Evolutionary conservation across 1,139 yeast species (phyloP), one percentile per base, ranked within the genome.

Genomic region (Groenewaldozyma auringiensis): DNA sequence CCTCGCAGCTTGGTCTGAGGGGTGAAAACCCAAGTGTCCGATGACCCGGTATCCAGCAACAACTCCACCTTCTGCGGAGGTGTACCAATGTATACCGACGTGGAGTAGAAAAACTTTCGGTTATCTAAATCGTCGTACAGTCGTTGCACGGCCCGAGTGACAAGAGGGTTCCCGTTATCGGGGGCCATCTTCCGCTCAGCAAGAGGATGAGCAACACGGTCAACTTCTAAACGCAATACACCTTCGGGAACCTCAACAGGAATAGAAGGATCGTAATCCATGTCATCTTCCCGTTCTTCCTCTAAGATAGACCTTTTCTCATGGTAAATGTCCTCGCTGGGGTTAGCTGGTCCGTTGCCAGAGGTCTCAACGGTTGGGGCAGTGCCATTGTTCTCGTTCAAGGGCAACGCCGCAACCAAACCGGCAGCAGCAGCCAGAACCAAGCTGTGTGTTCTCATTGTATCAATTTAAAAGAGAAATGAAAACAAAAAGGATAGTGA

Each of bases 41-140:
- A 72, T 1, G 86, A 79, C 0, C 88, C 88, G 4, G 88, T 80
- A 57, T 82, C 89, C 37, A 82, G 62, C 17, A 60, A 44, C 20
- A 60, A 54, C 33, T 48, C 50, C 33, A 58, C 50, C 20, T 45
- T 46, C 49, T 60, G 64, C 16, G 56, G 50, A 29, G 64, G 64
- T n/a, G 60, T 58, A 4, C 64, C 64, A 33, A 60, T 53, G 14
- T 47, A 47, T 1, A 59, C 60, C 3, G 54, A 53, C 14, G 58
- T 50, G 3, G 48, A 78, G 64, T 58, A 58, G 52, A 50, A 65
- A 52, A 53, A 65, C 48, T 64, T 62, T 50, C 64, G 59, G 51
- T 65, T 65, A 34, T 58, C 56, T 17, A 64, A 49, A 17, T 52
- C 50, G 44, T 64, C 68, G 20, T 59, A 53, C 37, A 56, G 48